phyloP scores from a whole-genome alignment of 78 protist species.

The Pigoraptor vietnamica region DNA sequence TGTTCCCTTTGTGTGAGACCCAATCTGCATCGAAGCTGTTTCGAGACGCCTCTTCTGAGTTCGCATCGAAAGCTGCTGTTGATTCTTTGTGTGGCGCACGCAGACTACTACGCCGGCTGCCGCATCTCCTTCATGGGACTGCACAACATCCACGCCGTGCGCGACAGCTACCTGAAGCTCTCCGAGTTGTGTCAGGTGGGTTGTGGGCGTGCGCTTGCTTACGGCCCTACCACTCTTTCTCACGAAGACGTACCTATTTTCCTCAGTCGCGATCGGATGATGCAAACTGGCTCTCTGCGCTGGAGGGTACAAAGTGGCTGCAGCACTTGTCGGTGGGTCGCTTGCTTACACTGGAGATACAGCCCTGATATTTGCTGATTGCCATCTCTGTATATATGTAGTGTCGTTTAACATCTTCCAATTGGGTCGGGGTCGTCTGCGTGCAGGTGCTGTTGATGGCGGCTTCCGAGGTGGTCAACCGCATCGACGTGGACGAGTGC shows the following conservation, averaged over 20 bases:
- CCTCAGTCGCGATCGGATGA: background rate
- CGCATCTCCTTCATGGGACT: constrained; percentile 42
- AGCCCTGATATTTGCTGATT: too few relatives aligned
- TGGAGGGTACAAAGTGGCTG: background rate
- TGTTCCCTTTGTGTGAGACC: too few relatives aligned
- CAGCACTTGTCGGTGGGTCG: background rate
- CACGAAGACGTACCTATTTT: background rate
- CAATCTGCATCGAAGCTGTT: too few relatives aligned
- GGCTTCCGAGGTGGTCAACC: background rate
- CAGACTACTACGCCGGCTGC: background rate
- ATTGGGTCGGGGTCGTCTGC: too few relatives aligned
- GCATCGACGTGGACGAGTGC: background rate
- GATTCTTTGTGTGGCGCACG: too few relatives aligned
- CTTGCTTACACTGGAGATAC: too few relatives aligned
- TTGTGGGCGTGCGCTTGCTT: background rate
- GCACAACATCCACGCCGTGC: constrained; percentile 82
- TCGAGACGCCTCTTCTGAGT: too few relatives aligned
- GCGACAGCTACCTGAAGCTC: constrained; percentile 19
- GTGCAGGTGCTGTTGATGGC: background rate
- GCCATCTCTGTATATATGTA: too few relatives aligned
- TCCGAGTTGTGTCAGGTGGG: background rate
- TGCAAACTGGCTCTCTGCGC: background rate
- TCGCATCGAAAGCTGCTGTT: too few relatives aligned
- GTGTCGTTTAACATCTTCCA: too few relatives aligned
- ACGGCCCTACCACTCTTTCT: background rate